Conservation (phyloP, 139 green algal genomes). For the Yamagishiella unicocca region DNA sequence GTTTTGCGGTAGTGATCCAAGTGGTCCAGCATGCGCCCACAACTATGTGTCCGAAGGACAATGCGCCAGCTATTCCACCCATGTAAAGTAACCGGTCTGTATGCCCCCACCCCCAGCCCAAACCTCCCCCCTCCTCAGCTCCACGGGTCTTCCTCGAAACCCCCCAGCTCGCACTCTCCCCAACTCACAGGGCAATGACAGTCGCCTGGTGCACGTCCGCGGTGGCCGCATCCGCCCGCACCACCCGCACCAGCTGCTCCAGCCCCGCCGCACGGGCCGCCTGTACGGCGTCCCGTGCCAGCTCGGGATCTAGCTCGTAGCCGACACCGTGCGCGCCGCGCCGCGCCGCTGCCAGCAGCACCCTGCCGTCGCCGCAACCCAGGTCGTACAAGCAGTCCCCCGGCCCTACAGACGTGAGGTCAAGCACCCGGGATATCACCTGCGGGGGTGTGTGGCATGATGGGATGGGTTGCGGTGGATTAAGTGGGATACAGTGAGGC, state of each 20-base stretch:
- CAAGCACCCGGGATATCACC: conserved; percentile 46
- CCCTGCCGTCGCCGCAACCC: conserved; percentile 48
- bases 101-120: no score
- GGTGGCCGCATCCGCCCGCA: conserved; percentile 34
- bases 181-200: conserved; percentile 54
- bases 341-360: conserved; percentile 50
- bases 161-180: no score
- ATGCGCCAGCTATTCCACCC: no score
- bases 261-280: background rate
- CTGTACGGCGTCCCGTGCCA: conserved; percentile 23
- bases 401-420: conserved; percentile 6
- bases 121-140: no score
- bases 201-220: conserved; percentile 48
- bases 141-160: no score
- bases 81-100: no score
- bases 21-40: no score
- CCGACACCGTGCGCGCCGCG: conserved; percentile 35
- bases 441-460: background rate
- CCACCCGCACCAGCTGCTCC: conserved; percentile 15
- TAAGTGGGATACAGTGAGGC: no score
- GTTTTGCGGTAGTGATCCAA: no score
- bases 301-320: conserved; percentile 52
- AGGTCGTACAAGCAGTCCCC: conserved; percentile 49
- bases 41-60: no score
- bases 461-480: no score